Percentiles rank a stretch among this genome's conserved stretches.
Evolutionary conservation across 106 monocot genomes (phyloP).

Genomic region (Platanthera zijinensis): DNA sequence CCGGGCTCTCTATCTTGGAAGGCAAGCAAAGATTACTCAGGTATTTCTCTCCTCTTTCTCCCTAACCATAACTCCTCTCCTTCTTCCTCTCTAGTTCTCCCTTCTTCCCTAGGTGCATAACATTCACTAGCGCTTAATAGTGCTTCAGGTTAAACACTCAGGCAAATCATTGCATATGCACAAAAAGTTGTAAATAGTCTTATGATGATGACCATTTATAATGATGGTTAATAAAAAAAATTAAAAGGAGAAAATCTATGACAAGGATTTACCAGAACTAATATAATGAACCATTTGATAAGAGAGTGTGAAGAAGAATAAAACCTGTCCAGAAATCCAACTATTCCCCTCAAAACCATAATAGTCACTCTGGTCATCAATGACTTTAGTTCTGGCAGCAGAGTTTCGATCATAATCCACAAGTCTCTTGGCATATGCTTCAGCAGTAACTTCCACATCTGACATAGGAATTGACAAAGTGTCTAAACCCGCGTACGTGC

Average conservation of each 20-base stretch:
- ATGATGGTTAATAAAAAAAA: not conserved
- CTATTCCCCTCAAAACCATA: constrained; percentile 88
- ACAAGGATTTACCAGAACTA: not conserved
- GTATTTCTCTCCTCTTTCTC: no score
- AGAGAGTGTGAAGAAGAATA: not conserved
- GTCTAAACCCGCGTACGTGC: constrained; percentile 88
- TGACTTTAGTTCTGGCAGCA: constrained; percentile 80
- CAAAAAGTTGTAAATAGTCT: not conserved
- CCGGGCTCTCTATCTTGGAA: no score
- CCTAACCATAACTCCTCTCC: no score
- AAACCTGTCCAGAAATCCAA: constrained; percentile 81
- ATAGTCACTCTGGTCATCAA: constrained; percentile 98
- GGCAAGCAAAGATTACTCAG: no score
- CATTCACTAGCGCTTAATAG: not conserved
- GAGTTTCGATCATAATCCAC: constrained; percentile 92
- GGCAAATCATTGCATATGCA: not conserved
- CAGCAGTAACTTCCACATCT: constrained; percentile 68
- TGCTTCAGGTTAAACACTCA: not conserved
- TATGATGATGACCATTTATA: not conserved
- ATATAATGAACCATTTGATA: not conserved
- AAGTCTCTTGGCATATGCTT: constrained; percentile 91
- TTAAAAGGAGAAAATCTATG: not conserved
- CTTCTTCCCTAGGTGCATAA: no score
- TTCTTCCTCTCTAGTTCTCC: no score
- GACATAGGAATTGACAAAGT: constrained; percentile 38